Conservation (phyloP, 441 rosid species). For the Erodium texanum region DNA sequence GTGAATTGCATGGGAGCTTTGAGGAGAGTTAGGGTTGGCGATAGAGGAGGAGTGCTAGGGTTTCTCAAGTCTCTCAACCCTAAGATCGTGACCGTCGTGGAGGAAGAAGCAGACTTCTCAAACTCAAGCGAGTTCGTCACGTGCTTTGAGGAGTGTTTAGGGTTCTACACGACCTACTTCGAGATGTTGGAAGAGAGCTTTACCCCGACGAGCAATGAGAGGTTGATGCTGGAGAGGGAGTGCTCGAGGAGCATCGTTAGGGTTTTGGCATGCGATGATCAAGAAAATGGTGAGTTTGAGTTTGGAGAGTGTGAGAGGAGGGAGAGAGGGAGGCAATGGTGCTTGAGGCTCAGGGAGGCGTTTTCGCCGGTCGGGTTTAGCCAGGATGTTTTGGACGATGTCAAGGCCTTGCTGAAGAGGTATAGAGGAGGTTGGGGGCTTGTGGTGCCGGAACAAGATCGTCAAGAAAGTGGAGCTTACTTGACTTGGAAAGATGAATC, state of each 20-base stretch:
- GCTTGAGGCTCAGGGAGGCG: slow-evolving; percentile 27
- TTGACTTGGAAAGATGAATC: slow-evolving; percentile 65
- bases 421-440: slow-evolving; percentile 50
- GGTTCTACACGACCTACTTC: slow-evolving; percentile 49
- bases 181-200: slow-evolving; percentile 77
- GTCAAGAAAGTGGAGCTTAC: slow-evolving; percentile 32
- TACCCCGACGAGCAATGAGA: slow-evolving; percentile 47
- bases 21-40: slow-evolving; percentile 34
- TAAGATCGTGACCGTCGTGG: slow-evolving; percentile 53
- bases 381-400: slow-evolving; percentile 63
- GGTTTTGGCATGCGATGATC: slow-evolving; percentile 50
- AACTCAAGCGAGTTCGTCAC: slow-evolving; percentile 44
- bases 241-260: slow-evolving; percentile 61
- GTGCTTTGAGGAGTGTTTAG: slow-evolving; percentile 64
- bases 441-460: slow-evolving; percentile 26
- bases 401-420: slow-evolving; percentile 60
- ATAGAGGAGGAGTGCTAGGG: slow-evolving; percentile 32
- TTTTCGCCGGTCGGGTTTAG: slow-evolving; percentile 40
- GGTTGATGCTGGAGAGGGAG: slow-evolving; percentile 58
- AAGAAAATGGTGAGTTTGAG: background rate
- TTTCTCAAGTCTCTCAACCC: slow-evolving; percentile 40
- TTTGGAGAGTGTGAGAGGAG: slow-evolving; percentile 42
- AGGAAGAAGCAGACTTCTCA: slow-evolving; percentile 65
- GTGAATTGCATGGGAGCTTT: slow-evolving; percentile 58
- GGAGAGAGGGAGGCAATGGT: slow-evolving; percentile 59